A percentile compares a stretch with the other conserved stretches of the same genome.
Conservation (phyloP, 768 basidiomycete species). For the Gymnopilus junonius region DNA sequence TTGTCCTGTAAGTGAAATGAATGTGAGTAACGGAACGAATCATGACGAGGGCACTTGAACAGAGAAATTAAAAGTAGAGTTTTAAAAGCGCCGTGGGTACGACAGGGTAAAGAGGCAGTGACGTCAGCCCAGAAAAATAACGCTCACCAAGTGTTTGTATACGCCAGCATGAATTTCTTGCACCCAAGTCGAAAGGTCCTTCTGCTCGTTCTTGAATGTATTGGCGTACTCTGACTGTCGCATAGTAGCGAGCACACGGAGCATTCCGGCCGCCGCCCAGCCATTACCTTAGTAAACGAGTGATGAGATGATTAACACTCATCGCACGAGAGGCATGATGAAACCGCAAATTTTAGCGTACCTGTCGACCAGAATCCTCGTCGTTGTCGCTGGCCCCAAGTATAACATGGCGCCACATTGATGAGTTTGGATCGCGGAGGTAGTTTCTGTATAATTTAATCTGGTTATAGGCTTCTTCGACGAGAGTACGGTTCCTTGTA, state of each 20-base stretch:
- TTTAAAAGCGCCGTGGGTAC: conserved; percentile 13
- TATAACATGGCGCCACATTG: conserved; percentile 80
- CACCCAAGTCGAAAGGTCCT: conserved; percentile 67
- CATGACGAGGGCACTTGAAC: neutral
- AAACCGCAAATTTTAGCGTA: conserved; percentile 27
- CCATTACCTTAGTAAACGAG: conserved; percentile 62
- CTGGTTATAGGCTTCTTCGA: conserved; percentile 72
- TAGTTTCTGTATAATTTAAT: conserved; percentile 72
- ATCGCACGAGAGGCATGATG: neutral
- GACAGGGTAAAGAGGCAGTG: neutral
- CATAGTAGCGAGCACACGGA: conserved; percentile 81
- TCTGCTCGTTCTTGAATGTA: conserved; percentile 52
- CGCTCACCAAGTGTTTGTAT: conserved; percentile 61
- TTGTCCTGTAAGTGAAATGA: conserved; percentile 37
- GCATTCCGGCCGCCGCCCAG: conserved; percentile 90
- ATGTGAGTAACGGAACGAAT: neutral
- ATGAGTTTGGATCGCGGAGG: conserved; percentile 54
- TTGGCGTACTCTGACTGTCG: conserved; percentile 59
- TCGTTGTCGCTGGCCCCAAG: conserved; percentile 60
- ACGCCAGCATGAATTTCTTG: conserved; percentile 76
- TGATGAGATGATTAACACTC: neutral
- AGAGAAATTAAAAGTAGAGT: neutral
- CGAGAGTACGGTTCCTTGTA: conserved; percentile 58
- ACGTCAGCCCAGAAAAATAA: neutral
- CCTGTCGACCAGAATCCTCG: conserved; percentile 83